These are phyloP conservation scores for Phytophthora ohioensis DNA, from an alignment of 352 stramenopile genomes.

Conservation along the genomic window DNA sequence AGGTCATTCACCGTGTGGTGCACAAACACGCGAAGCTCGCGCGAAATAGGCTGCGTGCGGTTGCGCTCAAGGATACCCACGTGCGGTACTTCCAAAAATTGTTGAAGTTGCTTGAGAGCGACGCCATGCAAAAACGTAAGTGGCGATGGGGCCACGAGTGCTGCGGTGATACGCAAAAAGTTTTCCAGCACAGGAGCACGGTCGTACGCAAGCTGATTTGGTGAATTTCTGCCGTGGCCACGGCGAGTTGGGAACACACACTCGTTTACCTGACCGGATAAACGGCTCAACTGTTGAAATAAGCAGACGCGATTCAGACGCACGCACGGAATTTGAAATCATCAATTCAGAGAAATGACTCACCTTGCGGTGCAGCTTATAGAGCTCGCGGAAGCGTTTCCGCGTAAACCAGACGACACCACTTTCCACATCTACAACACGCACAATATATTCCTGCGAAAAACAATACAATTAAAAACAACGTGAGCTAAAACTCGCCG, in stretches of 20 bases:
- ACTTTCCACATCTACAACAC: constrained; percentile 86
- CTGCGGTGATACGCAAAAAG: constrained; percentile 77
- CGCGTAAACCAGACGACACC: constrained; percentile 87
- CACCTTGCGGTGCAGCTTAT: constrained; percentile 88
- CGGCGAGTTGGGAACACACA: constrained; percentile 79
- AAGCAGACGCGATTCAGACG: constrained; percentile 5
- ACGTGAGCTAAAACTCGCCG: not conserved
- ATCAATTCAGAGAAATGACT: constrained; percentile 2
- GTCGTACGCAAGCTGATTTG: constrained; percentile 67
- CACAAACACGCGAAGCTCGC: constrained; percentile 81
- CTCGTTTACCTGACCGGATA: constrained; percentile 70
- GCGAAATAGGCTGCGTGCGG: constrained; percentile 78
- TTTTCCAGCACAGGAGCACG: constrained; percentile 77
- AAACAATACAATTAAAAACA: constrained; percentile 7
- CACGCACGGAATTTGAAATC: not conserved
- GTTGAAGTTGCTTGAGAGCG: constrained; percentile 82
- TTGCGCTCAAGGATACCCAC: constrained; percentile 78
- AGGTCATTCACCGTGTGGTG: constrained; percentile 84
- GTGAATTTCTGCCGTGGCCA: constrained; percentile 63
- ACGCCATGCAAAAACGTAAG: constrained; percentile 78
- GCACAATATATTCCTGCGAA: constrained; percentile 84
- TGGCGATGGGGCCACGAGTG: constrained; percentile 78
- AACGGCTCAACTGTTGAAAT: constrained; percentile 59
- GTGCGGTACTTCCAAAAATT: constrained; percentile 83
- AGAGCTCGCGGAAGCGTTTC: constrained; percentile 83